A percentile compares a stretch with the other conserved stretches of the same genome.
Evolutionary conservation across 2,329 filamentous ascomycete genomes (phyloP).

Genomic region (Fusarium sambucinum): DNA sequence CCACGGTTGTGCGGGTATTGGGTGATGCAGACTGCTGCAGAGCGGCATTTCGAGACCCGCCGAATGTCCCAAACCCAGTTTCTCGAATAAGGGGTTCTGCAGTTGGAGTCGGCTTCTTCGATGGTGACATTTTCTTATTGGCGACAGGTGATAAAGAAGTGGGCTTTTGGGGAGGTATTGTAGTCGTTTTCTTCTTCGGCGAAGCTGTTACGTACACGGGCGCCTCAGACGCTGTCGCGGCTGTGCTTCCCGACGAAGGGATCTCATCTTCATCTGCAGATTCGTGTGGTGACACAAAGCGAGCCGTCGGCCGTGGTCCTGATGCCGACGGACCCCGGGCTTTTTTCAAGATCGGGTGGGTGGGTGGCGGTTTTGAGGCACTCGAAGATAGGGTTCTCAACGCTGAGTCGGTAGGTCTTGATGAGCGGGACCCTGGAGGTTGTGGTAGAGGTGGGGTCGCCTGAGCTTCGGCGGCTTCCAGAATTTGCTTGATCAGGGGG

Average conservation of each 20-base stretch:
- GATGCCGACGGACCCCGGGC: constrained; percentile 64
- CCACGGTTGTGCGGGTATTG: constrained; percentile 46
- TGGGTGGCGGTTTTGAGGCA: constrained; percentile 59
- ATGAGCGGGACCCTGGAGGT: constrained; percentile 29
- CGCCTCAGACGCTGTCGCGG: constrained; percentile 50
- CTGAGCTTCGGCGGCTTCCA: constrained; percentile 43
- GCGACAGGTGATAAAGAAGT: constrained; percentile 58
- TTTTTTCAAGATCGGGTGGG: constrained; percentile 72
- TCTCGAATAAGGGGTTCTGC: constrained; percentile 53
- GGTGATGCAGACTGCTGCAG: constrained; percentile 45
- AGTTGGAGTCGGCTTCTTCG: constrained; percentile 54
- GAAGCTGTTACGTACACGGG: constrained; percentile 46
- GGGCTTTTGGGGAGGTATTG: constrained; percentile 54
- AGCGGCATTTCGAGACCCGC: constrained; percentile 42
- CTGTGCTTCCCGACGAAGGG: constrained; percentile 58
- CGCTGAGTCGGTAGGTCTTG: constrained; percentile 41
- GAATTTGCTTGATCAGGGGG: constrained; percentile 48
- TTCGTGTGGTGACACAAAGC: constrained; percentile 68
- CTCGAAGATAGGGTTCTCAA: constrained; percentile 55
- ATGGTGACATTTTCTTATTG: constrained; percentile 61
- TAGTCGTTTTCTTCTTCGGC: constrained; percentile 47
- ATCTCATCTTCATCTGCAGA: constrained; percentile 60
- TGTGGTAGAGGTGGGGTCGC: constrained; percentile 29
- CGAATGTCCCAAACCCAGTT: constrained; percentile 37
- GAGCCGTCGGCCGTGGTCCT: constrained; percentile 69